Percentiles rank a stretch among this genome's conserved stretches.
phyloP scores from a whole-genome alignment of 768 basidiomycete species.

The Termitomyces sp. region DNA sequence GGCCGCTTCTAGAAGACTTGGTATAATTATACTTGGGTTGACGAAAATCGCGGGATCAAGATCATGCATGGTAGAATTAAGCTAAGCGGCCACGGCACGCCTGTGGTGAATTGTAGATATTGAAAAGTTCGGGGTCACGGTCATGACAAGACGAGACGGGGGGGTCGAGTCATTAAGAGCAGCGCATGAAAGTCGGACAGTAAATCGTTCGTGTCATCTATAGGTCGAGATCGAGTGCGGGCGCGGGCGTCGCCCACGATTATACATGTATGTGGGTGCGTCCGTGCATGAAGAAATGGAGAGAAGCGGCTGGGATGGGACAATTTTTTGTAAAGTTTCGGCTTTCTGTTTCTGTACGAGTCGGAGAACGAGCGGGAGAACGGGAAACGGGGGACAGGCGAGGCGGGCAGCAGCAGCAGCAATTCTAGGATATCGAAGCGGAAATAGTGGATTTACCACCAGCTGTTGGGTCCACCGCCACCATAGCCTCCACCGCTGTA shows the following conservation, averaged over 20 bases:
- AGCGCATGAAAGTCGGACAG: conserved; percentile 41
- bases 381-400: conserved; percentile 5
- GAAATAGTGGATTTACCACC: conserved; percentile 40
- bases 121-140: too few species aligned
- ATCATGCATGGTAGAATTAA: conserved; percentile 10
- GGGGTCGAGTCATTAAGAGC: conserved; percentile 55
- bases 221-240: conserved; percentile 38
- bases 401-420: conserved; percentile 16
- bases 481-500: conserved; percentile 26
- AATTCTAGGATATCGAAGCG: not conserved
- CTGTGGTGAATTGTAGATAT: conserved; percentile 18
- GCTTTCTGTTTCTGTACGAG: conserved; percentile 32
- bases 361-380: conserved; percentile 10
- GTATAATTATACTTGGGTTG: not conserved
- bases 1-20: conserved; percentile 2
- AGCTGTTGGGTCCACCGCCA: conserved; percentile 31
- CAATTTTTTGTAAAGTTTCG: conserved; percentile 26
- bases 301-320: conserved; percentile 1
- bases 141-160: conserved; percentile 38
- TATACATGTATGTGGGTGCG: conserved; percentile 8
- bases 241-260: not conserved
- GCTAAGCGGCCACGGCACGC: conserved; percentile 11
- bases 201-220: conserved; percentile 23
- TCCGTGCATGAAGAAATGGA: conserved; percentile 18
- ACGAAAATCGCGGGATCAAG: conserved; percentile 5